These are phyloP conservation scores for Mortierella hygrophila DNA, from an alignment of 192 early-diverging fungal species.

Conservation along the genomic window DNA sequence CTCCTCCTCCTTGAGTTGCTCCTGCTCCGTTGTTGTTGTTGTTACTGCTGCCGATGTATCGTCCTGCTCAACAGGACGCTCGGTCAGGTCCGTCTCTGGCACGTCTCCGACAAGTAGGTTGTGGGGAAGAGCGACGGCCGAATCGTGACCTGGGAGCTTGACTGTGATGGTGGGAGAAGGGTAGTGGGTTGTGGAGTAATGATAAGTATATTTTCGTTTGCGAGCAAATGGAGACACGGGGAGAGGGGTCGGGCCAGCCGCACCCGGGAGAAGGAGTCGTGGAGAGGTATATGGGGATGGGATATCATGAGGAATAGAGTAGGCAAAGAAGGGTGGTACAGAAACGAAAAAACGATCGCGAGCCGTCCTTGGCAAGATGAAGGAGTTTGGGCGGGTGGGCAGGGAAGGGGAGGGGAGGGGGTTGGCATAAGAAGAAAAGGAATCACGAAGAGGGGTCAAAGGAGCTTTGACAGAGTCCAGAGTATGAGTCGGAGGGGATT, in stretches of 20 bases:
- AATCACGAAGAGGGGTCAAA: conserved; percentile 19
- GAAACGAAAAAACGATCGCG: conserved; percentile 35
- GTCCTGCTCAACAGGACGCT: conserved; percentile 14
- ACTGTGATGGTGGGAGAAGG: conserved; percentile 30
- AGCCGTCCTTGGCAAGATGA: conserved; percentile 23
- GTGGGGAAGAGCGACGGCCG: conserved; percentile 11
- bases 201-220: conserved; percentile 47
- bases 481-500: background rate
- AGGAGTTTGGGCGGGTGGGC: conserved; percentile 32
- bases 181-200: conserved; percentile 15
- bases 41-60: background rate
- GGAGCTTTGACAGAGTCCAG: conserved; percentile 20
- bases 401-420: conserved; percentile 22
- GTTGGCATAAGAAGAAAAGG: conserved; percentile 1
- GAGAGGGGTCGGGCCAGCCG: conserved; percentile 37
- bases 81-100: conserved; percentile 22
- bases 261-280: conserved; percentile 40
- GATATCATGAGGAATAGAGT: conserved; percentile 55
- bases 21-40: background rate
- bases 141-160: conserved; percentile 33
- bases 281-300: conserved; percentile 52
- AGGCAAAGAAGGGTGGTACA: conserved; percentile 48
- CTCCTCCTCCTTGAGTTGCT: conserved; percentile 9
- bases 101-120: conserved; percentile 25
- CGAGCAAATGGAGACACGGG: conserved; percentile 49